Base-by-base conservation (phyloP, 495 filamentous ascomycete species). In the Peziza echinospora region DNA sequence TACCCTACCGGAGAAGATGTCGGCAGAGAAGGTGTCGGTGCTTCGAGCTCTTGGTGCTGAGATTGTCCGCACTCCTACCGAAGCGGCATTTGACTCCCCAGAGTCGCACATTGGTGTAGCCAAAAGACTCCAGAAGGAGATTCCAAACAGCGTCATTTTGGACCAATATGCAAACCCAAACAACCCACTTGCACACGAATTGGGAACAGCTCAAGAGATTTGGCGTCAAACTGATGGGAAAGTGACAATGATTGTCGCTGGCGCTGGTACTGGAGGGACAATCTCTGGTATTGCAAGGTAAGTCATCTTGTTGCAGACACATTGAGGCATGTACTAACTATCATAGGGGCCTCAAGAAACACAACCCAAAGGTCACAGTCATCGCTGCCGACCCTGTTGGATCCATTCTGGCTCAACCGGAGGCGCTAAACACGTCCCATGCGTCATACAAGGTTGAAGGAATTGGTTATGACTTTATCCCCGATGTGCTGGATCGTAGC, bases 1-100 rank as follows among this genome's bases (percentile, higher is more conserved):
- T 58, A 99, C 89, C 0, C 74, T 99, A 2, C 89, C 89, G 28
- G 89, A 99, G 66, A 99, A 99, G 69, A 99, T 99, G 89, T 93
- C 84, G 5, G 75, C 84, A 23, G 89, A 99, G 64, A 99, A 99
- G 62, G 91, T 99, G 10, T 75, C 85, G 1, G 89, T 99, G 9
- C 69, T 99, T 22, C 76, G 82, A 41, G 86, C 89, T 16, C 71
- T 99, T 25, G 89, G 89, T 48, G 87, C 89, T 21, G 93, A 89
- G 53, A 96, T 99, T 59, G 93, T 99, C 53, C 80, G 89, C 43
- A 99, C 89, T 1, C 91, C 89, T 22, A 96, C 92, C 21, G 81
- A 91, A 64, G 89, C 89, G 9, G 89, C 89, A 23, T 94, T 69
- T 60, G 91, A 99, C 62, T 77, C 76, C 10, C 89, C 89, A 26